Evolutionary conservation across 306 rosid genomes (phyloP).

Genomic region (Ziziphus jujuba): DNA sequence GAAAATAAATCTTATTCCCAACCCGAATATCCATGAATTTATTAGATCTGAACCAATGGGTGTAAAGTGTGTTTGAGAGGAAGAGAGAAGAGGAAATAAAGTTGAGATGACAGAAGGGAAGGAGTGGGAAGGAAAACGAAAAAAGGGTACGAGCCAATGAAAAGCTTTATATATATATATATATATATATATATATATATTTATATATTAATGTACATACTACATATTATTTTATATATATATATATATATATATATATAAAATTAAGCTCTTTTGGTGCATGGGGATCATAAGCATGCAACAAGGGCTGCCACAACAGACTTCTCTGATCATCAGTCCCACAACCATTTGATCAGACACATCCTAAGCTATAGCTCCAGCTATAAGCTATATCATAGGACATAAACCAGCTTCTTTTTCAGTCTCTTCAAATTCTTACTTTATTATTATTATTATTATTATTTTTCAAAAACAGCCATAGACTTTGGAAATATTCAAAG

Average conservation of each 20-base stretch:
- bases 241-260: not conserved
- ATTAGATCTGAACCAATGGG: not conserved
- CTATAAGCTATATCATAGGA: no score
- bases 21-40: not conserved
- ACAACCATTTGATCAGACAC: slow-evolving; percentile 16
- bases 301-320: slow-evolving; percentile 16
- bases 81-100: not conserved
- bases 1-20: no score
- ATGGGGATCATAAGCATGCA: slow-evolving; percentile 10
- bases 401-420: slow-evolving; percentile 17
- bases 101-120: slow-evolving; percentile 16
- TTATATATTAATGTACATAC: no score
- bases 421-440: not conserved
- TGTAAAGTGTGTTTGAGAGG: not conserved
- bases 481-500: not conserved
- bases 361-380: not conserved
- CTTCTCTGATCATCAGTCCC: slow-evolving; percentile 23
- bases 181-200: not conserved
- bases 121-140: not conserved
- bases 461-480: not conserved
- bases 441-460: no score
- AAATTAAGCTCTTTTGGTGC: slow-evolving; percentile 13
- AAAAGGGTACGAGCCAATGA: slow-evolving; percentile 42
- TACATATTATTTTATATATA: no score
- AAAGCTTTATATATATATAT: slow-evolving; percentile 11